These are phyloP conservation scores for Phytophthora lateralis DNA, from an alignment of 352 stramenopile genomes.

Conservation along the genomic window DNA sequence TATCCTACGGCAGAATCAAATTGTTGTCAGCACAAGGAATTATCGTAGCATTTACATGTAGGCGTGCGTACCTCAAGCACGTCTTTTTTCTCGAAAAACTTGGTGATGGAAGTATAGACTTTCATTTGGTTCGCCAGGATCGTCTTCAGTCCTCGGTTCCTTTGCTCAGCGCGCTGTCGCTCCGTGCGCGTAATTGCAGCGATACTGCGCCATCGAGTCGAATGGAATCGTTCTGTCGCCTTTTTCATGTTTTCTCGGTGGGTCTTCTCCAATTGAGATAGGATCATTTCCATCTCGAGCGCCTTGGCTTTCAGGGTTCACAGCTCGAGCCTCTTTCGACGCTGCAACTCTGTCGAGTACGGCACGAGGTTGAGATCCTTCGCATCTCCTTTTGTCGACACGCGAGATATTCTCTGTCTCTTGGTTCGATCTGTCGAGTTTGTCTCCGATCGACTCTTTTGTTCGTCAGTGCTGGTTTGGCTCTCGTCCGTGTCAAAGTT, in stretches of 20 bases:
- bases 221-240: neutral
- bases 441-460: neutral
- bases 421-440: neutral
- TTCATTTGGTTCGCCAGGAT: slow-evolving; percentile 8
- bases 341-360: neutral
- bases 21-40: neutral
- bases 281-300: neutral
- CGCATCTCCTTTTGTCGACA: neutral
- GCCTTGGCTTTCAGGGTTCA: neutral
- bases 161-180: slow-evolving; percentile 14
- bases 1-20: slow-evolving; percentile 1
- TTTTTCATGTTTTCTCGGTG: neutral
- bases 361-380: neutral
- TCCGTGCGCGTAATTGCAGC: neutral
- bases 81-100: slow-evolving; percentile 1
- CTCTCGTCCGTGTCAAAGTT: neutral
- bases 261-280: neutral
- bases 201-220: neutral
- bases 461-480: neutral
- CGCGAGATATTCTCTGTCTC: no score
- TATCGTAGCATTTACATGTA: no score
- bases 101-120: slow-evolving; percentile 1
- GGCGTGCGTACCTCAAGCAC: slow-evolving; percentile 10
- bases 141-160: slow-evolving; percentile 23
- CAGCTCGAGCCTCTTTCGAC: neutral